Percentiles rank a stretch among this genome's conserved stretches.
These are phyloP conservation scores for Tilletia horrida DNA, from an alignment of 1,284 basidiomycete genomes.

Conservation along the genomic window DNA sequence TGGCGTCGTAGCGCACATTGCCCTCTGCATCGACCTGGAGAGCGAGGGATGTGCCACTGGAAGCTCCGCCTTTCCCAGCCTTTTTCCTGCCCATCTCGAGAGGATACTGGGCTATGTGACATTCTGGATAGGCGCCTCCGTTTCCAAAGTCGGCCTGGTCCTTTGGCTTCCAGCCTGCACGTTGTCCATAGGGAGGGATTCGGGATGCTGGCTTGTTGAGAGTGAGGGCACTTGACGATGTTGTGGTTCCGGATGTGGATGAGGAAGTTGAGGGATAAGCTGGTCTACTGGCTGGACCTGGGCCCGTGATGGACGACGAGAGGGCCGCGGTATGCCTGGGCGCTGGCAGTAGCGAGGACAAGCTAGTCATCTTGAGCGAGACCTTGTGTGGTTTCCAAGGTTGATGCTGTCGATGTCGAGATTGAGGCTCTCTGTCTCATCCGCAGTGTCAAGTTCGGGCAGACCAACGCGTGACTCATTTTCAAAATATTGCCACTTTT, in stretches of 20 bases:
- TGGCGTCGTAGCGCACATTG: conserved; percentile 92
- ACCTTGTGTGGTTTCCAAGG: neutral
- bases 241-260: neutral
- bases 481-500: neutral
- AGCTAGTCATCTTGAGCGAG: neutral
- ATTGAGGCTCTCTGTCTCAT: neutral
- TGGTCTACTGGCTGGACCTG: neutral
- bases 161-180: conserved; percentile 80
- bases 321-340: neutral
- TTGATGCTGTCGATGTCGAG: neutral
- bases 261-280: neutral
- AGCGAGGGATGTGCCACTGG: conserved; percentile 66
- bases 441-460: neutral
- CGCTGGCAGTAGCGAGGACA: conserved; percentile 8
- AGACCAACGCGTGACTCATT: neutral
- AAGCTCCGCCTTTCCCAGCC: conserved; percentile 70
- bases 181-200: conserved; percentile 76
- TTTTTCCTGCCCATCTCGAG: conserved; percentile 89
- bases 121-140: conserved; percentile 94
- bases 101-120: conserved; percentile 94
- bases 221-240: neutral
- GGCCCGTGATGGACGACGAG: neutral
- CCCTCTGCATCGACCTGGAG: conserved; percentile 95
- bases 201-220: neutral
- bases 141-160: conserved; percentile 80